Conservation (phyloP, 2,329 filamentous ascomycete species). For the Daldinia eschscholtzii region DNA sequence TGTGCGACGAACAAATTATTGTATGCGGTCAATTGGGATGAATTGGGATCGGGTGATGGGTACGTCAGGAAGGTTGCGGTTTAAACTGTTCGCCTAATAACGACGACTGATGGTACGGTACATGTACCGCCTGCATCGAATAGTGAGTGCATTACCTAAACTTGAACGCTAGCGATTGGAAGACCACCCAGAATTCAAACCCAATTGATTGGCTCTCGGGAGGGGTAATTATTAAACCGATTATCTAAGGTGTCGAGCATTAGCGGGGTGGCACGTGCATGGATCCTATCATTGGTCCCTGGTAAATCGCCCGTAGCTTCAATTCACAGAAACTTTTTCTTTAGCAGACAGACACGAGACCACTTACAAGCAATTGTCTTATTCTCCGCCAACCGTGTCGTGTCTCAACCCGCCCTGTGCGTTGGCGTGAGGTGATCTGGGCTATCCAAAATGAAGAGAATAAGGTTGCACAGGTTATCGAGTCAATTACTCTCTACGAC, state of each 20-base stretch:
- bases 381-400: slow-evolving; percentile 41
- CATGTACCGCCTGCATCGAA: neutral
- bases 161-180: neutral
- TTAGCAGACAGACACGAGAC: slow-evolving; percentile 46
- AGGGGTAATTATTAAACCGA: slow-evolving; percentile 32
- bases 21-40: slow-evolving; percentile 53
- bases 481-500: slow-evolving; percentile 66
- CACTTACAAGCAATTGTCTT: slow-evolving; percentile 33
- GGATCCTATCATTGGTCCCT: slow-evolving; percentile 31
- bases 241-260: slow-evolving; percentile 6
- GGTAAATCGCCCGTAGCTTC: slow-evolving; percentile 37
- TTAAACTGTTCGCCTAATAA: slow-evolving; percentile 4
- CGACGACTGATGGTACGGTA: neutral
- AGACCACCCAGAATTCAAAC: neutral
- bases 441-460: slow-evolving; percentile 66
- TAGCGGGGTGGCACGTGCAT: slow-evolving; percentile 24
- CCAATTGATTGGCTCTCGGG: slow-evolving; percentile 27
- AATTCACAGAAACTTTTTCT: slow-evolving; percentile 52
- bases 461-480: slow-evolving; percentile 71
- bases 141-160: slow-evolving; percentile 8
- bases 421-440: slow-evolving; percentile 47
- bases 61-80: slow-evolving; percentile 25
- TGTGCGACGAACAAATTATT: slow-evolving; percentile 47
- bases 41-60: slow-evolving; percentile 40
- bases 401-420: slow-evolving; percentile 43